Conservation (phyloP, 257 asterid genomes). For the Osmanthus fragrans region DNA sequence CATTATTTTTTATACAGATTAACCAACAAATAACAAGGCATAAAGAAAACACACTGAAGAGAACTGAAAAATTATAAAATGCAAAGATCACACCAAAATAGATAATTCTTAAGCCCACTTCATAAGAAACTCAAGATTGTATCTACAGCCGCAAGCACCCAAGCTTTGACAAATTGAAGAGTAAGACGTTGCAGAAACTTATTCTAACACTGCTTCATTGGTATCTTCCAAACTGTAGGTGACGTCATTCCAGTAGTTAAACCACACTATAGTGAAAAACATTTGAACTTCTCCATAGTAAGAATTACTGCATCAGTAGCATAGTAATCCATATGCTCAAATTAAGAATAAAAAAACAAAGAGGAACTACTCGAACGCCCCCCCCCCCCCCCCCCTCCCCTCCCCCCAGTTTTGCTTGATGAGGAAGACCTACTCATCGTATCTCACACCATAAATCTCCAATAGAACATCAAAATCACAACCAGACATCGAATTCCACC, state of each 20-base stretch:
- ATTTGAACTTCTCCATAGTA: neutral
- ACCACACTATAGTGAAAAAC: neutral
- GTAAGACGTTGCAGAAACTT: neutral
- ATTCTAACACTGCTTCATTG: neutral
- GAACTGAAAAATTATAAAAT: neutral
- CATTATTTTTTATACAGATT: neutral
- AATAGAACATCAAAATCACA: too few species aligned
- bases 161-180: neutral
- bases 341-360: neutral
- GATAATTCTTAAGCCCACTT: neutral
- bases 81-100: neutral
- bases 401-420: neutral
- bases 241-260: neutral
- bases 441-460: neutral
- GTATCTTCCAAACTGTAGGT: neutral
- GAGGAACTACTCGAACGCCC: neutral
- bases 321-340: too few species aligned
- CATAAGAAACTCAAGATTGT: neutral
- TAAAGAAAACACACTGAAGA: neutral
- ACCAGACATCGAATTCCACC: neutral
- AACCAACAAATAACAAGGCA: neutral
- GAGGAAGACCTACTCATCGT: neutral
- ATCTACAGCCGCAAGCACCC: neutral
- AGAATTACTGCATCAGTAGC: too few species aligned
- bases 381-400: too few species aligned